A percentile compares a stretch with the other conserved stretches of the same genome.
phyloP scores from a whole-genome alignment of 345 rosid genomes.

The Rhodomyrtus tomentosa region DNA sequence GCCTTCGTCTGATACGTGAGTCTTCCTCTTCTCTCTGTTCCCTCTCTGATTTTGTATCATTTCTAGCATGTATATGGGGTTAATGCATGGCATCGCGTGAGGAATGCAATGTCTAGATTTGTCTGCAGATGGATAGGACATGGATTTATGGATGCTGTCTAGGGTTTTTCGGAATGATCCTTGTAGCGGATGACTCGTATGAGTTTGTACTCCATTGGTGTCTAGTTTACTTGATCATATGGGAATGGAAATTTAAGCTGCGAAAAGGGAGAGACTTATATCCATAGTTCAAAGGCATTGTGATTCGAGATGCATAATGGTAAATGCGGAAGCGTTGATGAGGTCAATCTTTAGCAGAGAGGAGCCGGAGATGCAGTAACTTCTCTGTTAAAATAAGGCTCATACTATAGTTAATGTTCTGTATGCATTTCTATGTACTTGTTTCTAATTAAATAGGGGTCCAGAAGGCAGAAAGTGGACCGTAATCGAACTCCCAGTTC shows the following conservation, averaged over 20 bases:
- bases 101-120: background rate
- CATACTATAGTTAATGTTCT: background rate
- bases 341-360: background rate
- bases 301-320: background rate
- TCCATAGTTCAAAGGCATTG: background rate
- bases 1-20: slow-evolving; percentile 80
- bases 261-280: background rate
- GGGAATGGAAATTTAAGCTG: background rate
- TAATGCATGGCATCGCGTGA: background rate
- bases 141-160: background rate
- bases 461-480: background rate
- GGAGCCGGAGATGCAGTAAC: background rate
- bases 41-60: background rate
- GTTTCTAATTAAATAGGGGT: background rate
- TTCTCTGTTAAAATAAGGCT: background rate
- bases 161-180: background rate
- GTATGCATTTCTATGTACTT: background rate
- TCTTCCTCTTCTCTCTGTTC: background rate
- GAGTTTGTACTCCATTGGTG: slow-evolving; percentile 1
- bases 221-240: background rate
- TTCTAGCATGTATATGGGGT: background rate
- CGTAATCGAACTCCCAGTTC: background rate
- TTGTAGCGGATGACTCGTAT: background rate
- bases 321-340: background rate
- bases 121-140: background rate